phyloP scores from a whole-genome alignment of 1,284 basidiomycete species.

The Trichosporon asahii region DNA sequence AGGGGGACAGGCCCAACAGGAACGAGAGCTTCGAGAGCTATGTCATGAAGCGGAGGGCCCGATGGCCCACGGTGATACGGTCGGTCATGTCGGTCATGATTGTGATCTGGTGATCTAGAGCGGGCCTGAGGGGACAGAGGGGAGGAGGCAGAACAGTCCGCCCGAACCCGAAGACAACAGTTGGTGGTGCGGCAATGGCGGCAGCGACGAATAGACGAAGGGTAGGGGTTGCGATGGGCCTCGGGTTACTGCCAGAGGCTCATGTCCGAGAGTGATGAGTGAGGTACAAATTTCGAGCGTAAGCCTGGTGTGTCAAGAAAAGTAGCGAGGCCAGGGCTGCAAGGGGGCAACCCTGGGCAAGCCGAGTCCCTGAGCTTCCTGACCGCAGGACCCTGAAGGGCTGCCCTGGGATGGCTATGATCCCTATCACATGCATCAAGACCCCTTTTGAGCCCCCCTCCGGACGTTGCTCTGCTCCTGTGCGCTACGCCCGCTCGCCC shows the following conservation, averaged over 20 bases:
- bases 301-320: background rate
- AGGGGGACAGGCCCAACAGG: background rate
- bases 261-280: background rate
- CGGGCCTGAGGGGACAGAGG: background rate
- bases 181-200: background rate
- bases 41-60: background rate
- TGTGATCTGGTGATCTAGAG: background rate
- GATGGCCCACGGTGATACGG: background rate
- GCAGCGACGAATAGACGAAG: background rate
- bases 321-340: background rate
- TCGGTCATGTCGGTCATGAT: background rate
- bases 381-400: background rate
- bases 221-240: background rate
- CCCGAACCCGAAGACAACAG: background rate
- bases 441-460: background rate
- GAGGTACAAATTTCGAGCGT: background rate
- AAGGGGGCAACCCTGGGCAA: background rate
- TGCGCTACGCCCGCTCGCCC: background rate
- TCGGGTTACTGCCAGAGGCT: background rate
- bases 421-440: conserved; percentile 5
- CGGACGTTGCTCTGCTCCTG: background rate
- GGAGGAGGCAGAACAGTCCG: background rate
- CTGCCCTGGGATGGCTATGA: background rate
- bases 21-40: background rate
- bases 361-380: background rate